Conservation (phyloP, 345 rosid species). For the Gossypium anomalum region DNA sequence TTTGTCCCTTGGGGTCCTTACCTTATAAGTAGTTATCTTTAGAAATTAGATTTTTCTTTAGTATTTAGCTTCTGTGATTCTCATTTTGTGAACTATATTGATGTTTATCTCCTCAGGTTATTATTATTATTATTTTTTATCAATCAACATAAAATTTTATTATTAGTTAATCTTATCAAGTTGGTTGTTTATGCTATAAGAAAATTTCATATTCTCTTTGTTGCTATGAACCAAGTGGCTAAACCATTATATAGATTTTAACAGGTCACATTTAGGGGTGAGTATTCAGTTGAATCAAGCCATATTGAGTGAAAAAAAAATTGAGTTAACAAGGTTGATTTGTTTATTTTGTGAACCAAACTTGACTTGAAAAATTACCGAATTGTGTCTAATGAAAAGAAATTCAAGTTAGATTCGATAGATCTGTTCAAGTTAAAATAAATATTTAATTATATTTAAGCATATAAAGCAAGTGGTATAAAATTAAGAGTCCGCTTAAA, state of each 20-base stretch:
- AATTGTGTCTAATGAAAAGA: no score
- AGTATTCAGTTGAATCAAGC: neutral
- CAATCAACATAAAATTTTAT: no score
- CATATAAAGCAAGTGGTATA: neutral
- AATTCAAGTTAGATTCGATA: neutral
- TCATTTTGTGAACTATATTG: neutral
- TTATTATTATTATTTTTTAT: neutral
- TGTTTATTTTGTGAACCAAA: neutral
- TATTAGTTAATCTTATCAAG: neutral
- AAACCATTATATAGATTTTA: neutral
- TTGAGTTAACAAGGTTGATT: neutral
- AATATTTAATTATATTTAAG: neutral
- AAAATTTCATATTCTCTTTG: neutral
- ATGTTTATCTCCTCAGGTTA: neutral
- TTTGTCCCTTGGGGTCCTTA: neutral
- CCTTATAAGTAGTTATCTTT: neutral
- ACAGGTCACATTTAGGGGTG: neutral
- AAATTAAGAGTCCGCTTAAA: no score
- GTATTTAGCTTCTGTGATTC: neutral
- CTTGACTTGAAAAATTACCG: neutral
- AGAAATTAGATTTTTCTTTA: neutral
- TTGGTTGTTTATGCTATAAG: neutral
- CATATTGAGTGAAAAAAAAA: neutral
- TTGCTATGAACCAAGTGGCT: neutral
- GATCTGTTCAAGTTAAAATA: neutral